These are phyloP conservation scores for Russula foetens DNA, from an alignment of 768 basidiomycete genomes.

Conservation along the genomic window DNA sequence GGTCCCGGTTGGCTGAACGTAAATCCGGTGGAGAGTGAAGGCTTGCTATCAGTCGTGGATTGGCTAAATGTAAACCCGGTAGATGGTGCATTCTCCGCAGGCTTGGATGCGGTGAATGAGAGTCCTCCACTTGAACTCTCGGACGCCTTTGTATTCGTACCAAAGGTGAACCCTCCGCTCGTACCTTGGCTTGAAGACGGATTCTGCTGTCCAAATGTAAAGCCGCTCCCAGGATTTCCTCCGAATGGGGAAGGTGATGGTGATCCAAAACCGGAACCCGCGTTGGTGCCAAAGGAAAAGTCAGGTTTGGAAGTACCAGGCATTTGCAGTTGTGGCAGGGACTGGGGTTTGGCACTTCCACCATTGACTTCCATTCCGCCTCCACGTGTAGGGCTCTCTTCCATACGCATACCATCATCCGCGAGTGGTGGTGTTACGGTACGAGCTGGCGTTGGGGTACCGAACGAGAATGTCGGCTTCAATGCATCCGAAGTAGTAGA, in stretches of 20 bases:
- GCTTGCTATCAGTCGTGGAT: slow-evolving; percentile 2
- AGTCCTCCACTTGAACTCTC: slow-evolving; percentile 32
- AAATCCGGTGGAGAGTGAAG: slow-evolving; percentile 12
- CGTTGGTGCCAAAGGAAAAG: slow-evolving; percentile 6
- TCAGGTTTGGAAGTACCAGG: slow-evolving; percentile 10
- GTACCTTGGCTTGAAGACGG: slow-evolving; percentile 27
- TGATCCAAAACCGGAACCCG: slow-evolving; percentile 8
- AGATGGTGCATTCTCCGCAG: slow-evolving; percentile 5
- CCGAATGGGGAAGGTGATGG: slow-evolving; percentile 12
- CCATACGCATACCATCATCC: slow-evolving; percentile 69
- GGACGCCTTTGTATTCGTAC: slow-evolving; percentile 26
- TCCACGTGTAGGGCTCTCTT: slow-evolving; percentile 60
- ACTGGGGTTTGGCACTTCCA: slow-evolving; percentile 17
- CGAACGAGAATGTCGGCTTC: slow-evolving; percentile 50
- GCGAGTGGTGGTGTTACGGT: slow-evolving; percentile 60
- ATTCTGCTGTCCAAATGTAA: slow-evolving; percentile 38
- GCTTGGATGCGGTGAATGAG: slow-evolving; percentile 14
- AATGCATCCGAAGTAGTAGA: background rate
- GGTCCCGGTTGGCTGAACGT: slow-evolving; percentile 9
- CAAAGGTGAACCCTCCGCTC: slow-evolving; percentile 40
- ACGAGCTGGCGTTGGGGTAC: slow-evolving; percentile 34
- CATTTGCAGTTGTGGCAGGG: slow-evolving; percentile 15
- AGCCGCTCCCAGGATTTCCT: slow-evolving; percentile 18
- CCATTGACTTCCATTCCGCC: slow-evolving; percentile 39
- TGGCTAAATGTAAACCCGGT: slow-evolving; percentile 10